Evolutionary conservation across 2,329 filamentous ascomycete species (phyloP), one percentile per base, ranked within the genome.

Genomic region (Purpureocillium lavendulum): DNA sequence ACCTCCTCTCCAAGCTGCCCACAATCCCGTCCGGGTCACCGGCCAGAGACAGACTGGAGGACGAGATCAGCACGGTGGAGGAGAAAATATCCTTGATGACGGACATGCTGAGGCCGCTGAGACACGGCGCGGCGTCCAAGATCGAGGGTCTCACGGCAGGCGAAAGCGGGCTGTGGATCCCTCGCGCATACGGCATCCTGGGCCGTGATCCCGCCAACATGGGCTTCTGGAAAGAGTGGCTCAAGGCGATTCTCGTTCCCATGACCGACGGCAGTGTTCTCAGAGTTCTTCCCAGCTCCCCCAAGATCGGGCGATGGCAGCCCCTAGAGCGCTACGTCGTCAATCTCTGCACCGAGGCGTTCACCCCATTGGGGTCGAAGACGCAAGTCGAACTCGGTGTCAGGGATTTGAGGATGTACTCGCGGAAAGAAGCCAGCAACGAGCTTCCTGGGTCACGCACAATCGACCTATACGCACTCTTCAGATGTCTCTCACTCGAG

Each of bases 41-140:
- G 5, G 87, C 82, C 39, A 79, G 92, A 52, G 92, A 98, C 50
- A 70, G 73, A 28, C 70, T 98, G 18, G 92, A 97, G 56, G 92
- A 97, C 42, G 81, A 96, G 55, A 98, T 98, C 58, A 94, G 89
- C 55, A 75, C 85, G 0, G 89, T 96, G 8, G 92, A 98, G 62
- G 92, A 98, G 66, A 97, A 96, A 65, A 98, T 98, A 52, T 79
- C 80, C 26, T 70, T 98, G 40, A 98, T 98, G 92, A 88, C 90
- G 2, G 92, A 98, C 62, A 83, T 98, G 64, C 67, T 98, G 48
- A 79, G 90, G 43, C 92, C 92, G 13, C 79, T 98, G 50, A 77
- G 92, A 49, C 92, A 97, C 59, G 92, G 87, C 29, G 92, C 92
- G 33, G 90, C 92, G 24, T 90, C 89, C 37, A 97, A 95, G 65